Base-by-base conservation (phyloP, 1,139 yeast species). In the Entelexis paramagnoliae region DNA sequence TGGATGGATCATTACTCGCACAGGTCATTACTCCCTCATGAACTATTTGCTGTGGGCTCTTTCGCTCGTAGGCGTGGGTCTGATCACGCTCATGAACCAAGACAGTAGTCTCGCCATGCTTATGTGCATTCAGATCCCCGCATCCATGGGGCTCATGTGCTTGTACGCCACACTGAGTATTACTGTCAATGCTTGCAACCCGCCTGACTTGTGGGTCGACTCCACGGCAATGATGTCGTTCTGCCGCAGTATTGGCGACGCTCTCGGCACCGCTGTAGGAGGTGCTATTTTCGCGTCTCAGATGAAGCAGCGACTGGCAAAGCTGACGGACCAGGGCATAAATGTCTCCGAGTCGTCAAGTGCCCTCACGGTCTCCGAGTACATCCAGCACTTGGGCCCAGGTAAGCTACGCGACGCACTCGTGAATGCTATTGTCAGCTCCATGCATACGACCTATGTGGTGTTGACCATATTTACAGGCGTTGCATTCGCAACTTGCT, bases 71-170 rank as follows among this genome's bases (percentile, higher is more conserved):
- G 86, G 86, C 1, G 62, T 70, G 29, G 87, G 83, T 0, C 53
- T 78, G 9, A 53, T 79, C 16, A 63, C 73, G 2, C 51, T 78
- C 8, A 62, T 80, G 44, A 66, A 66, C 20, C 68, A 64, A 22
- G 55, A 73, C 49, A 69, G 79, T 0, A 56, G 72, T 0, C 59
- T 63, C 8, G 66, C 72, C 0, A 61, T 68, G 40, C 68, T 74
- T 48, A 76, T 81, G 52, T 86, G 86, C 1, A 64, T 76, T 7
- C 66, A 75, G 40, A 74, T 81, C 30, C 63, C 79, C 13, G 70
- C 71, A 5, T 84, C 85, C 47, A 63, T 79, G 16, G 73, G 79
- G 0, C 66, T 75, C 47, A 86, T 86, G 2, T 59, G 75, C 20
- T 69, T 71, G 50, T 70, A 79, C 43, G 55, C 63, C 3, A 57